Evolutionary conservation across 768 basidiomycete species (phyloP).

Genomic region (Galerina sulciceps): DNA sequence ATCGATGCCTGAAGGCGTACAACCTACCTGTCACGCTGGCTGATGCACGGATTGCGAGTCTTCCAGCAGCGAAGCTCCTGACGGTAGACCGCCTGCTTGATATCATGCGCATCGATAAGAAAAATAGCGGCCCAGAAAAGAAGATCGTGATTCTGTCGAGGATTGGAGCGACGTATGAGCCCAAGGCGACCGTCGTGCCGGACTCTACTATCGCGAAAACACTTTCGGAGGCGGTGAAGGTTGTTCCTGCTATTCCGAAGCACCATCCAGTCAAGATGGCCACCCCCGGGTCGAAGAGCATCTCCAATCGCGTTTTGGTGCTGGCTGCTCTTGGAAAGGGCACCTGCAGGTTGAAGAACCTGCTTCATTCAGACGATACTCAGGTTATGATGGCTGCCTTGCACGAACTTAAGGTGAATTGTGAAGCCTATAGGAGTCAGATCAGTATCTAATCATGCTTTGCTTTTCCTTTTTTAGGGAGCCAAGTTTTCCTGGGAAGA

Average conservation of each 20-base stretch:
- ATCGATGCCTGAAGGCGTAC: slow-evolving; percentile 87
- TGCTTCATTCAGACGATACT: slow-evolving; percentile 97
- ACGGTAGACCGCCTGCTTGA: slow-evolving; percentile 84
- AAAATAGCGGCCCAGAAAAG: slow-evolving; percentile 91
- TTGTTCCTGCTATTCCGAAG: slow-evolving; percentile 70
- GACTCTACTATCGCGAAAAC: slow-evolving; percentile 85
- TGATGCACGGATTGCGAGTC: slow-evolving; percentile 76
- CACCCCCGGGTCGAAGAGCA: slow-evolving; percentile 95
- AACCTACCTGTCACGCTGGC: slow-evolving; percentile 84
- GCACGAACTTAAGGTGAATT: slow-evolving; percentile 75
- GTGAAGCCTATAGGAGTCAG: neutral
- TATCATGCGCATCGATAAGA: slow-evolving; percentile 97
- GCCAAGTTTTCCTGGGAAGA: slow-evolving; percentile 96
- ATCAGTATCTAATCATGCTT: neutral
- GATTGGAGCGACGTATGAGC: slow-evolving; percentile 92
- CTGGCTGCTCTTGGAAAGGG: slow-evolving; percentile 91
- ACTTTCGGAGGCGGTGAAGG: slow-evolving; percentile 77
- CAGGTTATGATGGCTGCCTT: slow-evolving; percentile 99
- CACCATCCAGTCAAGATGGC: slow-evolving; percentile 71
- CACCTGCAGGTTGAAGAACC: slow-evolving; percentile 84
- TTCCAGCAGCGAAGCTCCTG: slow-evolving; percentile 73
- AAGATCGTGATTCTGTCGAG: slow-evolving; percentile 91
- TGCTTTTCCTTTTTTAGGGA: slow-evolving; percentile 52
- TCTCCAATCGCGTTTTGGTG: slow-evolving; percentile 93
- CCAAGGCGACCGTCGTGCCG: slow-evolving; percentile 83